phyloP scores from a whole-genome alignment of 23 red algal species.

The Cyanidioschyzon merolae region DNA sequence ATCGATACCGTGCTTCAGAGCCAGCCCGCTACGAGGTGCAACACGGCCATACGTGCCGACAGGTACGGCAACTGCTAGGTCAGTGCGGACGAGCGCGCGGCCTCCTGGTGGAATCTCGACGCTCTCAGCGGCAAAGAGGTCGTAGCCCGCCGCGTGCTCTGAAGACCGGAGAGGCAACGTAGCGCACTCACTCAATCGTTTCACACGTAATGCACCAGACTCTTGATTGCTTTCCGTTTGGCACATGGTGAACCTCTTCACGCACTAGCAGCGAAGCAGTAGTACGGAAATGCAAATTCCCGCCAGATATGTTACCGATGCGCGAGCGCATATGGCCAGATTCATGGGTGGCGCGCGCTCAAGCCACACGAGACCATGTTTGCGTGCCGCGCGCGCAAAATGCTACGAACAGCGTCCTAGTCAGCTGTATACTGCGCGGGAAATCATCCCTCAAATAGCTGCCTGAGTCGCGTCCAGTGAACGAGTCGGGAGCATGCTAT shows the following conservation, averaged over 20 bases:
- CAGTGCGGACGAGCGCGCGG: constrained; percentile 57
- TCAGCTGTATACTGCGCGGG: too few species aligned
- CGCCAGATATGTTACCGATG: too few species aligned
- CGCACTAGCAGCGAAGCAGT: too few species aligned
- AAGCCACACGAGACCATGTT: too few species aligned
- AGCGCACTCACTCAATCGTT: constrained; percentile 33
- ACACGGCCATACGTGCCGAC: constrained; percentile 51
- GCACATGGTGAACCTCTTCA: background rate
- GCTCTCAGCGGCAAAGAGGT: constrained; percentile 38
- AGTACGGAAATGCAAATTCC: too few species aligned
- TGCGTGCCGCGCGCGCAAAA: too few species aligned
- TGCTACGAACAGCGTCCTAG: too few species aligned
- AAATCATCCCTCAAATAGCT: too few species aligned
- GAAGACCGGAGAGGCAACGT: constrained; percentile 35
- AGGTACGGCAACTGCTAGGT: constrained; percentile 56
- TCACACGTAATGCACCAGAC: constrained; percentile 29
- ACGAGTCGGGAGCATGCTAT: too few species aligned
- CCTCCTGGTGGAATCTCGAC: constrained; percentile 36
- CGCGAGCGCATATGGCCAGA: too few species aligned
- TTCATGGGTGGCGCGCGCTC: too few species aligned
- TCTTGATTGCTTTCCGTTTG: background rate
- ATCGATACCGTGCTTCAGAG: constrained; percentile 57
- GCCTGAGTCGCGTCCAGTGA: too few species aligned
- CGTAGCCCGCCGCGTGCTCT: constrained; percentile 57
- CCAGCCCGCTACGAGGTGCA: constrained; percentile 69